phyloP scores from a whole-genome alignment of 306 rosid species.

The Gynostemma pentaphyllum region DNA sequence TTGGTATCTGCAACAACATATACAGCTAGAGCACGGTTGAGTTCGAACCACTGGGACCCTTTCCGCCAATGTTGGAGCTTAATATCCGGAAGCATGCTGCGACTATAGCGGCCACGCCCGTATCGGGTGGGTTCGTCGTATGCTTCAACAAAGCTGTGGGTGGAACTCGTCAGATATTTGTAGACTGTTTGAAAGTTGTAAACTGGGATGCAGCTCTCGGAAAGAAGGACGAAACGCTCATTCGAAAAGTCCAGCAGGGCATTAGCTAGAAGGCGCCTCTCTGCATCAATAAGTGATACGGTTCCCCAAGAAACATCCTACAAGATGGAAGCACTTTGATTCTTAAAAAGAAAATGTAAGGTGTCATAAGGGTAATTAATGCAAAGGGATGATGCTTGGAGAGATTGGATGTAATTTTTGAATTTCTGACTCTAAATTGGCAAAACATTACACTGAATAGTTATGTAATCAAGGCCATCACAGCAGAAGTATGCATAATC shows the following conservation, averaged over 20 bases:
- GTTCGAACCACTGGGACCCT: slow-evolving; percentile 91
- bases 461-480: neutral
- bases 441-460: neutral
- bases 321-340: neutral
- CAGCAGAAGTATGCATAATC: neutral
- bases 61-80: slow-evolving; percentile 72
- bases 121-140: slow-evolving; percentile 80
- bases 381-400: neutral
- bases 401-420: neutral
- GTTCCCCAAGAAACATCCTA: slow-evolving; percentile 84
- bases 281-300: slow-evolving; percentile 65
- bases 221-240: slow-evolving; percentile 79
- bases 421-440: neutral
- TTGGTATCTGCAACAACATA: slow-evolving; percentile 40
- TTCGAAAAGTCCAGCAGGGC: slow-evolving; percentile 82
- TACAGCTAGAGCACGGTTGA: slow-evolving; percentile 46
- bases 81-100: slow-evolving; percentile 72
- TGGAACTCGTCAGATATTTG: slow-evolving; percentile 50
- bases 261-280: slow-evolving; percentile 85
- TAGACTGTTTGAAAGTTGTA: slow-evolving; percentile 68
- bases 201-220: slow-evolving; percentile 93
- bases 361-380: neutral
- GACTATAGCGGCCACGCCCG: slow-evolving; percentile 85
- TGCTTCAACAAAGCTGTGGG: slow-evolving; percentile 67
- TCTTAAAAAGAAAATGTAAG: neutral